These are phyloP conservation scores for Petasospora fabianii DNA, from an alignment of 1,139 yeast genomes.

Conservation along the genomic window DNA sequence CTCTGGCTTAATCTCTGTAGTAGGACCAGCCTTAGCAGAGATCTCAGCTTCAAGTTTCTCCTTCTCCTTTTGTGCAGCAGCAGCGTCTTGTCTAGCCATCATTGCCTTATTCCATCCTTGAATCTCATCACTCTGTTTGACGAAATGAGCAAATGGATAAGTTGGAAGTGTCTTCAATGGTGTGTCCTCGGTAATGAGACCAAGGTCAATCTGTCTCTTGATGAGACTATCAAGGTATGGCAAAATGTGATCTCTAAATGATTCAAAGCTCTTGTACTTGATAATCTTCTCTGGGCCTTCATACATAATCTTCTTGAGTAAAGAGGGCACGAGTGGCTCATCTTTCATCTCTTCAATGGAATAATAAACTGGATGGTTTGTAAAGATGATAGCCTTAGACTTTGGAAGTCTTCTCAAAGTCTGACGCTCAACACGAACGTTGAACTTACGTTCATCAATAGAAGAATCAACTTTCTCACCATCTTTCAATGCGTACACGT, in stretches of 20 bases:
- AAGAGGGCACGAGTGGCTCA: slow-evolving; percentile 69
- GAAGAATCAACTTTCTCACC: slow-evolving; percentile 35
- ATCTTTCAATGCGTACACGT: slow-evolving; percentile 44
- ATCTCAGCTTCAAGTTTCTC: slow-evolving; percentile 1
- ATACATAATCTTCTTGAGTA: slow-evolving; percentile 54
- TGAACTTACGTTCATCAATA: slow-evolving; percentile 40
- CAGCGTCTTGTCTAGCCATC: slow-evolving; percentile 29
- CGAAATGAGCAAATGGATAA: slow-evolving; percentile 56
- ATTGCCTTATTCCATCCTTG: slow-evolving; percentile 43
- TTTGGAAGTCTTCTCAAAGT: slow-evolving; percentile 63
- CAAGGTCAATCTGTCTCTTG: slow-evolving; percentile 52
- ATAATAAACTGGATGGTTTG: slow-evolving; percentile 73
- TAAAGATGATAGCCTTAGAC: slow-evolving; percentile 55
- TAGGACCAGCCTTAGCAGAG: slow-evolving; percentile 1
- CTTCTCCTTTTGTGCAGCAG: slow-evolving; percentile 19
- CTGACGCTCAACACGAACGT: slow-evolving; percentile 64
- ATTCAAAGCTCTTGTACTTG: slow-evolving; percentile 58
- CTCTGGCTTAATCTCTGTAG: slow-evolving; percentile 5
- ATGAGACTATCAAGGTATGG: slow-evolving; percentile 56
- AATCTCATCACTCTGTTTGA: slow-evolving; percentile 31
- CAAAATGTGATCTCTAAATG: slow-evolving; percentile 54
- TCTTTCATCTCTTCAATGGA: slow-evolving; percentile 74
- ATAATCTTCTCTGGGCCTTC: slow-evolving; percentile 66
- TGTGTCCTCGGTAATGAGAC: slow-evolving; percentile 51
- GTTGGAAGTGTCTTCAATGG: slow-evolving; percentile 58